Base-by-base conservation (phyloP, 371 early-diverging fungal genomes). In the Cladochytrium tenue region DNA sequence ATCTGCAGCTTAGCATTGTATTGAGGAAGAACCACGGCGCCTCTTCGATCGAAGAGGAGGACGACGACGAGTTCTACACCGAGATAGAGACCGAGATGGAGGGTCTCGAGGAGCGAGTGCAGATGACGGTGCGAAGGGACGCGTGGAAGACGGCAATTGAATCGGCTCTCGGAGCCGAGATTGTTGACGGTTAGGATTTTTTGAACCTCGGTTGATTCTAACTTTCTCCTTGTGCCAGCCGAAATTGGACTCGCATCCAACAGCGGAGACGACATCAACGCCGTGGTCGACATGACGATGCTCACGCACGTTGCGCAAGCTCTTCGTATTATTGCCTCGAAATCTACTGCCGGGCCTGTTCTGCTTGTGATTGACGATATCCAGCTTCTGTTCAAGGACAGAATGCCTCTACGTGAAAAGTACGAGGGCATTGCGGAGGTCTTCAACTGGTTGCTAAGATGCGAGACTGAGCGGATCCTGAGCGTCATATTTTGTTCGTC, bases 331-430 rank as follows among this genome's bases (percentile, higher is more conserved):
- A 68, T 76, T 51, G 60, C 61, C 7, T 7, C 60, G 13, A 56
- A 63, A 13, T 68, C 66, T 7, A 58, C 34, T 13, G 27, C 55
- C 26, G 68, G 64, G 7, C 76, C 76, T 2, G 28, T 60, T 1
- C 51, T 77, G 20, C 58, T 77, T 27, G 68, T 75, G 3, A 69
- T 77, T 30, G 77, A 77, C 58, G 74, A 77, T 51, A 50, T 77
- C 2, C 75, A 77, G 60, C 62, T 77, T 20, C 51, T 77, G 53
- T 77, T 77, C 62, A 10, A 62, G 50, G 64, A 70, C 17, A 58
- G 69, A 10, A 20, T 32, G 10, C 63, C 72, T 20, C 60, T 74
- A 30, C 5, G 26, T n/a, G 75, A 77, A 3, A n/a, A 34, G 35
- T 75, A 77, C 56, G 60, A 63, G n/a, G 75, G 68, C n/a, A 65